Percentiles rank a stretch among this genome's conserved stretches.
Conservation (phyloP, 352 stramenopile genomes). For the Pythium vanterpoolii region DNA sequence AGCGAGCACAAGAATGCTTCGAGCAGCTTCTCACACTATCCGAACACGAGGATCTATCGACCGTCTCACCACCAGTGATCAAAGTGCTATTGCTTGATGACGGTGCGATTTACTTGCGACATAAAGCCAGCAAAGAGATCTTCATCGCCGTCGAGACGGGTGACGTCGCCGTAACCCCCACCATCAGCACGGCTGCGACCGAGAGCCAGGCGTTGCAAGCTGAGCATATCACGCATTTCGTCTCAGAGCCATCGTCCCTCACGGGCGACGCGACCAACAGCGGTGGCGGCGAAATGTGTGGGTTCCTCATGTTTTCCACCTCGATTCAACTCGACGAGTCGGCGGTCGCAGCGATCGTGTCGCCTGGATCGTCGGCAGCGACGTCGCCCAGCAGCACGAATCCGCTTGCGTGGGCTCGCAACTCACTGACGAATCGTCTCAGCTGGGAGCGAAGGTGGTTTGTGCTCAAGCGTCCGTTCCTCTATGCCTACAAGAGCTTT, state of each 20-base stretch:
- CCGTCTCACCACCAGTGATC: conserved; percentile 17
- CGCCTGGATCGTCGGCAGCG: background rate
- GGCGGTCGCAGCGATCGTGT: conserved; percentile 26
- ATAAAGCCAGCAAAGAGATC: conserved; percentile 42
- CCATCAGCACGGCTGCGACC: background rate
- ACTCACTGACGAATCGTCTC: conserved; percentile 22
- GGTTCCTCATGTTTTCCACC: conserved; percentile 71
- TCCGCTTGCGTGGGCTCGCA: conserved; percentile 17
- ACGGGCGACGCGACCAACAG: conserved; percentile 16
- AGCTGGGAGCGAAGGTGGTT: conserved; percentile 78
- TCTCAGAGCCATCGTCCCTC: conserved; percentile 52
- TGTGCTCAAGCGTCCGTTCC: conserved; percentile 72
- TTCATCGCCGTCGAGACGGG: conserved; percentile 29
- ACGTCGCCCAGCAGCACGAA: conserved; percentile 2
- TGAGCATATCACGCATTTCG: conserved; percentile 34
- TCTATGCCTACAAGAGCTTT: conserved; percentile 75
- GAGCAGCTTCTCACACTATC: conserved; percentile 11
- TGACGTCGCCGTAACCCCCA: background rate
- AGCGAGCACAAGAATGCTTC: conserved; percentile 26
- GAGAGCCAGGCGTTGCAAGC: background rate
- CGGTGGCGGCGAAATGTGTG: conserved; percentile 49
- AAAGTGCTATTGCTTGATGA: conserved; percentile 42
- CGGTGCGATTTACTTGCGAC: conserved; percentile 38
- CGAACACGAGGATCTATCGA: conserved; percentile 6
- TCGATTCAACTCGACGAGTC: conserved; percentile 44